Evolutionary conservation across 2,329 filamentous ascomycete species (phyloP), one percentile per base, ranked within the genome.

Genomic region (Elsinoe arachidis): DNA sequence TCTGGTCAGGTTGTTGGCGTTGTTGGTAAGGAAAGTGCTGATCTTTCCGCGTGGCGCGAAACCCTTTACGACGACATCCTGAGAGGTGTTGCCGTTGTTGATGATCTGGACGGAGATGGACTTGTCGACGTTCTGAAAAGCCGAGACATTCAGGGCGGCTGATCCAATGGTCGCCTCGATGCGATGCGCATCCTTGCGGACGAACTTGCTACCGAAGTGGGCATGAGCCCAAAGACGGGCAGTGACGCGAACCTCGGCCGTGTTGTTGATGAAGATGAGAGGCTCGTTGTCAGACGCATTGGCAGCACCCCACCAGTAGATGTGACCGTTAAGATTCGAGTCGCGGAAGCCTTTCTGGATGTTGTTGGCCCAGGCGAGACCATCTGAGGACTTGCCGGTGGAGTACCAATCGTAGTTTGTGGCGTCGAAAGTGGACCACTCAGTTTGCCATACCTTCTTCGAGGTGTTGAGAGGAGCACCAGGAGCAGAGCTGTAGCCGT

Each of bases 361-460:
- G 7, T 30, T 30, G 26, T 30, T 30, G 26, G 26, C 26, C 26
- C 26, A 30, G 26, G 77, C 80, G 61, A 78, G 69, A 5, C 79
- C 80, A 60, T 82, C 80, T 37, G 74, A 74, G 0, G 70, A 66
- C 9, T 72, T 75, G 44, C 78, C 77, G 59, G 64, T 70, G 0
- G 62, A 59, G 63, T 78, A 80, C 76, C 77, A 82, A 46, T 58
- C 52, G 59, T 61, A 61, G 55, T 63, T 63, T 1, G 71, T 68
- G 2, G 76, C 73, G 55, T 76, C 73, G 9, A 30, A 30, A 30
- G 26, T 30, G 34, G 71, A 71, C 44, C 71, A 73, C 64, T 82
- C 79, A 1, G 78, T 79, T 60, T 80, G 71, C 80, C 79, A 82
- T 46, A 76, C 74, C 26, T 30, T 30, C 26, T 30, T 30, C 9